Evolutionary conservation across 1,284 basidiomycete species (phyloP).

Genomic region (Puccinia polysora): DNA sequence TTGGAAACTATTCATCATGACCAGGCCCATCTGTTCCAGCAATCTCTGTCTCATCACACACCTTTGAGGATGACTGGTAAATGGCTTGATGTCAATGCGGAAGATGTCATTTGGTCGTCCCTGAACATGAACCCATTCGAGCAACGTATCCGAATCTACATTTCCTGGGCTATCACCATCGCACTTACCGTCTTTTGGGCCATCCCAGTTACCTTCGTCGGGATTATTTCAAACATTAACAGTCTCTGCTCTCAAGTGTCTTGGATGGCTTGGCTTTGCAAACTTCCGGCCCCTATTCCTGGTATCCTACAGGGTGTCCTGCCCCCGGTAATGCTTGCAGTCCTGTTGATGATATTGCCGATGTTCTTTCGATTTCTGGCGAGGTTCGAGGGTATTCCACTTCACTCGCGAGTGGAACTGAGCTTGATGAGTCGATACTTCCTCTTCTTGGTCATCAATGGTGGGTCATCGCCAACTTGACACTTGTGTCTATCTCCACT

Average conservation of each 20-base stretch:
- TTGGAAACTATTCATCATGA: no score
- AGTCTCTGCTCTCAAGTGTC: slow-evolving; percentile 62
- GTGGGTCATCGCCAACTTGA: slow-evolving; percentile 54
- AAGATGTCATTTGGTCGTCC: slow-evolving; percentile 87
- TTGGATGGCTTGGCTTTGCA: slow-evolving; percentile 81
- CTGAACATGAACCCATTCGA: slow-evolving; percentile 84
- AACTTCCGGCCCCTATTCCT: slow-evolving; percentile 58
- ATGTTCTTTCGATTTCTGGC: slow-evolving; percentile 74
- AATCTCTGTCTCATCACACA: slow-evolving; percentile 50
- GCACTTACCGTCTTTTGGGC: slow-evolving; percentile 65
- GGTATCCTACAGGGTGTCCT: slow-evolving; percentile 85
- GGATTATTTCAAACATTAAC: slow-evolving; percentile 74
- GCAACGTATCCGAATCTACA: slow-evolving; percentile 60
- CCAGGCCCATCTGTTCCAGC: slow-evolving; percentile 69
- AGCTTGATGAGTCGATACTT: slow-evolving; percentile 88
- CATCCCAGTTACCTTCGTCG: slow-evolving; percentile 71
- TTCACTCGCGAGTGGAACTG: slow-evolving; percentile 74
- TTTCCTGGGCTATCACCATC: slow-evolving; percentile 58
- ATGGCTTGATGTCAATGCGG: slow-evolving; percentile 69
- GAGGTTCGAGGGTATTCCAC: slow-evolving; percentile 74
- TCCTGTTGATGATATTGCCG: slow-evolving; percentile 86
- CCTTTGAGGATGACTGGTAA: slow-evolving; percentile 60
- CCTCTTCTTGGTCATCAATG: slow-evolving; percentile 79
- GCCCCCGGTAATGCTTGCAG: slow-evolving; percentile 74
- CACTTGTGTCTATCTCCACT: background rate